Evolutionary conservation across 2,329 filamentous ascomycete species (phyloP).

Genomic region (Parastagonospora avenae): DNA sequence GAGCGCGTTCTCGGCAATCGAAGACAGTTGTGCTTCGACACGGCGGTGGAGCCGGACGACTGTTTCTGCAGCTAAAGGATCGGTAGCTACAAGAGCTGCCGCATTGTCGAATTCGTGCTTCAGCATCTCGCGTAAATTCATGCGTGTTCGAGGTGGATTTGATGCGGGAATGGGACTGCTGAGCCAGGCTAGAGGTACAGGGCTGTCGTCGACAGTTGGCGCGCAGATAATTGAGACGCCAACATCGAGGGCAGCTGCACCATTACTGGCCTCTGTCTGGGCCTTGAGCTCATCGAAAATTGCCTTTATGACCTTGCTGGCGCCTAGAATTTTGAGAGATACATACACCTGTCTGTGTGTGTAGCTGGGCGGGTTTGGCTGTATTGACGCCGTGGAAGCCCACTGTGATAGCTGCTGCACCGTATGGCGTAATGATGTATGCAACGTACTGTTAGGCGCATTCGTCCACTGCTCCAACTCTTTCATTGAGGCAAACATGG

Average conservation of each 20-base stretch:
- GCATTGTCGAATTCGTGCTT: constrained; percentile 64
- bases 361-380: constrained; percentile 65
- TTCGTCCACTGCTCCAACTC: constrained; percentile 73
- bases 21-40: constrained; percentile 67
- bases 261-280: constrained; percentile 64
- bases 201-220: constrained; percentile 54
- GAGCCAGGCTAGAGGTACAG: constrained; percentile 42
- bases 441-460: constrained; percentile 61
- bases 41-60: constrained; percentile 66
- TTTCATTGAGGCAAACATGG: constrained; percentile 65
- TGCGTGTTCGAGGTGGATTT: constrained; percentile 43
- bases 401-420: constrained; percentile 70
- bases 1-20: constrained; percentile 28
- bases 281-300: constrained; percentile 71
- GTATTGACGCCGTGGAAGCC: constrained; percentile 60
- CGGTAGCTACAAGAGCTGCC: constrained; percentile 61
- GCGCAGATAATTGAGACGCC: constrained; percentile 72
- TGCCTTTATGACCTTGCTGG: constrained; percentile 63
- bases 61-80: constrained; percentile 63
- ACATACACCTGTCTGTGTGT: constrained; percentile 73
- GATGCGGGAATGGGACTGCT: constrained; percentile 32
- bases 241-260: constrained; percentile 69
- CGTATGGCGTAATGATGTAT: constrained; percentile 63
- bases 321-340: constrained; percentile 65
- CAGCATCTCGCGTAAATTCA: constrained; percentile 66